Conservation (phyloP, 2,329 filamentous ascomycete species). For the Eutypa lata region DNA sequence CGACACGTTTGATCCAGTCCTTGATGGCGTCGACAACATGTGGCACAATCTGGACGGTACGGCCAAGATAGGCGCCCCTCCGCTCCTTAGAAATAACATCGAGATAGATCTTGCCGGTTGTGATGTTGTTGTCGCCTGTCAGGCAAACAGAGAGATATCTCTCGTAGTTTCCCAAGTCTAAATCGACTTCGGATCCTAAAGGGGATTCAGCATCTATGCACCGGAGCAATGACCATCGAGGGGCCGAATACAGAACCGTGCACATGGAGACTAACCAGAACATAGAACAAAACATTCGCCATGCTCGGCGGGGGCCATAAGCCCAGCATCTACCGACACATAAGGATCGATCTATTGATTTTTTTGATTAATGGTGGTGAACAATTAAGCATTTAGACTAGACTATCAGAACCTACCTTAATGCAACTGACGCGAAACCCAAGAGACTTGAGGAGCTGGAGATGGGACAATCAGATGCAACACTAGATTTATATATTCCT, state of each 20-base stretch:
- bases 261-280: background rate
- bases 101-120: conserved; percentile 93
- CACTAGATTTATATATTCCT: background rate
- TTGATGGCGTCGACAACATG: conserved; percentile 91
- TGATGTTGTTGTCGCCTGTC: conserved; percentile 89
- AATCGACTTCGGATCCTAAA: conserved; percentile 35
- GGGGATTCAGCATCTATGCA: background rate
- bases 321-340: background rate
- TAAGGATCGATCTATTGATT: background rate
- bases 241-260: background rate
- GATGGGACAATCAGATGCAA: conserved; percentile 4
- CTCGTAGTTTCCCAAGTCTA: conserved; percentile 58
- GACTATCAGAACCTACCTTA: conserved; percentile 40
- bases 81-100: conserved; percentile 73
- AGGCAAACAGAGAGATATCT: conserved; percentile 77
- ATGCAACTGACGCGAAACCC: conserved; percentile 69
- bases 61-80: conserved; percentile 75
- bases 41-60: conserved; percentile 86
- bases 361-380: conserved; percentile 36
- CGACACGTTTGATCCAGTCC: conserved; percentile 86
- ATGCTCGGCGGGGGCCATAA: conserved; percentile 1
- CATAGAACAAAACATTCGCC: conserved; percentile 45
- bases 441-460: conserved; percentile 75
- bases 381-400: conserved; percentile 69
- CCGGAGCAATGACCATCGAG: background rate